Evolutionary conservation across 2,329 filamentous ascomycete species (phyloP).

Genomic region (Clonostachys solani): DNA sequence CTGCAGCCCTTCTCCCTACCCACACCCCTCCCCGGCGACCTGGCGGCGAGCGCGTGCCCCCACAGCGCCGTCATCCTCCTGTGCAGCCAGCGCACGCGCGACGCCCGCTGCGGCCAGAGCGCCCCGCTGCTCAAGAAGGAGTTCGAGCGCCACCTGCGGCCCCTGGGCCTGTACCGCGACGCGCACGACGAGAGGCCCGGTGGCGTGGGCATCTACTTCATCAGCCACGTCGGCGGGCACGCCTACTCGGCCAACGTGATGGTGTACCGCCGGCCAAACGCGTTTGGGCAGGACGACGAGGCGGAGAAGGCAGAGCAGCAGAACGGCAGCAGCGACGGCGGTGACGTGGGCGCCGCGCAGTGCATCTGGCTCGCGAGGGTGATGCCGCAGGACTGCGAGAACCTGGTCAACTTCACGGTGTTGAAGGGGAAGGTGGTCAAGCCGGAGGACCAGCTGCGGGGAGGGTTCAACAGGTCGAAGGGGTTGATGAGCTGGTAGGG

Average conservation of each 20-base stretch:
- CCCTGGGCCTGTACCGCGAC: conserved; percentile 80
- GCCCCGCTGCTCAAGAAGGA: conserved; percentile 86
- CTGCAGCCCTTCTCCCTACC: conserved; percentile 31
- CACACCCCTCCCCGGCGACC: conserved; percentile 10
- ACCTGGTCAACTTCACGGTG: conserved; percentile 83
- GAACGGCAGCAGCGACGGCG: conserved; percentile 6
- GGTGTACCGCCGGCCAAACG: conserved; percentile 69
- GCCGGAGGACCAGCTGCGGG: conserved; percentile 77
- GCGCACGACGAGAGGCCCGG: conserved; percentile 84
- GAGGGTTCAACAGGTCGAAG: conserved; percentile 81
- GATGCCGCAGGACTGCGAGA: conserved; percentile 85
- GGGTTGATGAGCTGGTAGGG: conserved; percentile 81
- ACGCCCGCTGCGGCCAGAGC: conserved; percentile 90
- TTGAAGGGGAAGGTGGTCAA: conserved; percentile 93
- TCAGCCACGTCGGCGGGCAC: conserved; percentile 93
- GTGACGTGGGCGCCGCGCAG: conserved; percentile 64
- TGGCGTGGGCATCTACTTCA: conserved; percentile 93
- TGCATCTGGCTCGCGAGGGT: conserved; percentile 92
- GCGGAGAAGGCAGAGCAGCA: conserved; percentile 16
- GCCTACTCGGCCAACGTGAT: conserved; percentile 96
- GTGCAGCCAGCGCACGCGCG: conserved; percentile 91
- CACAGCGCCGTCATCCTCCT: conserved; percentile 86
- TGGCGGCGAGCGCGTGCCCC: conserved; percentile 54
- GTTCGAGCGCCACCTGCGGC: conserved; percentile 82
- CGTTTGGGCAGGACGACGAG: conserved; percentile 47